Evolutionary conservation across 1,284 basidiomycete species (phyloP).

Genomic region (Marasmius oreades): DNA sequence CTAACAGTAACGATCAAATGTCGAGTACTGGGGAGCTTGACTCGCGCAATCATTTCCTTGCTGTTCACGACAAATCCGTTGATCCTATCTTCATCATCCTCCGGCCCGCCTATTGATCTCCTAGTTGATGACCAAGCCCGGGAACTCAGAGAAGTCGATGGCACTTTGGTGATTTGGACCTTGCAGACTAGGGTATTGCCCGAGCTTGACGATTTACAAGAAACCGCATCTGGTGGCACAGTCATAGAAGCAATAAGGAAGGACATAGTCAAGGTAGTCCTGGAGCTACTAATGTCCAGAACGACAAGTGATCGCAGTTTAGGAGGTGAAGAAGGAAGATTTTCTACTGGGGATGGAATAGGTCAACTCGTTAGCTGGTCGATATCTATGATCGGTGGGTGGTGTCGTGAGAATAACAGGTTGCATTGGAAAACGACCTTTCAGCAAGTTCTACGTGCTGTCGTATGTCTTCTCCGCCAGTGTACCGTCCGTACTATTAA

Average conservation of each 20-base stretch:
- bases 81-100: neutral
- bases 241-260: slow-evolving; percentile 1
- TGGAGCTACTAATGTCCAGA: slow-evolving; percentile 2
- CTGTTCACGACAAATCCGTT: slow-evolving; percentile 2
- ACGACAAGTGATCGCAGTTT: slow-evolving; percentile 2
- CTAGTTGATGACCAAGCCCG: neutral
- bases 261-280: slow-evolving; percentile 4
- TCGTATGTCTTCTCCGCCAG: slow-evolving; percentile 3
- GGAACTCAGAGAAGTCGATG: slow-evolving; percentile 3
- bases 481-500: neutral
- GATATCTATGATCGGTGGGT: slow-evolving; percentile 4
- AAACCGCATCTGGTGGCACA: neutral
- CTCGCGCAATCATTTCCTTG: slow-evolving; percentile 6
- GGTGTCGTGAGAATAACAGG: slow-evolving; percentile 4
- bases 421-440: slow-evolving; percentile 10
- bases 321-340: neutral
- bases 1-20: slow-evolving; percentile 15
- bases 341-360: neutral
- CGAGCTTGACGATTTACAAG: slow-evolving; percentile 4
- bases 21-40: slow-evolving; percentile 10
- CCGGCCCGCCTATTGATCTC: neutral
- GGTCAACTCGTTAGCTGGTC: neutral
- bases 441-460: slow-evolving; percentile 3
- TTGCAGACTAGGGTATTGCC: slow-evolving; percentile 13
- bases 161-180: slow-evolving; percentile 9